Conservation (phyloP, 2,329 filamentous ascomycete genomes). For the Graphilbum ipis-grandicollis region DNA sequence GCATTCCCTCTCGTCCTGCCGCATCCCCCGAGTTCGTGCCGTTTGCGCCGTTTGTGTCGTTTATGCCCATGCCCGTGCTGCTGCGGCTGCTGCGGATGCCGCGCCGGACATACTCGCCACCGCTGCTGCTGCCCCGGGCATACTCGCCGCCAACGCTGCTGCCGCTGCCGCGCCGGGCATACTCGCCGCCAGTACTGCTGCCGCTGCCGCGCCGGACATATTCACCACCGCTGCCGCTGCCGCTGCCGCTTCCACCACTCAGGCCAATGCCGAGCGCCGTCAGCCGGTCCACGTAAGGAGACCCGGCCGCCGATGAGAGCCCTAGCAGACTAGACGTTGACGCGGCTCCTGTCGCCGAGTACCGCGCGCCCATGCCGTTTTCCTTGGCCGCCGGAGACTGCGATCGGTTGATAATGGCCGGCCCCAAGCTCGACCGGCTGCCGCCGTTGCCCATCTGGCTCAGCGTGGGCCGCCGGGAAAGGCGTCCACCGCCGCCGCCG, state of each 20-base stretch:
- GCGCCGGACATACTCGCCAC: background rate
- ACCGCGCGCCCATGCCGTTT: conserved; percentile 5
- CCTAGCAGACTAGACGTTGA: no score
- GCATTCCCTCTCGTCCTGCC: no score
- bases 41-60: no score
- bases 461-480: conserved; percentile 14
- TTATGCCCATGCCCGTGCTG: conserved; percentile 2
- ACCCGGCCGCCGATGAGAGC: no score
- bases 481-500: conserved; percentile 10
- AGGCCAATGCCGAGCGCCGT: conserved; percentile 6
- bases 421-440: conserved; percentile 12
- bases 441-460: conserved; percentile 10
- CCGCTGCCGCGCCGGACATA: background rate
- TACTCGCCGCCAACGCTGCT: background rate
- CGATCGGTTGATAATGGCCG: conserved; percentile 9
- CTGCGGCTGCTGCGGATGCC: background rate
- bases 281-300: conserved; percentile 3
- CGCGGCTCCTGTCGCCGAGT: background rate
- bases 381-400: conserved; percentile 13
- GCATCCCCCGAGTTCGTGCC: no score
- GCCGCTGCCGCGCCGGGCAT: background rate
- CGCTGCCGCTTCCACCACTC: no score
- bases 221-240: background rate
- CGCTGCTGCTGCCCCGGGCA: no score
- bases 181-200: background rate